Evolutionary conservation across 345 rosid genomes (phyloP), one percentile per base, ranked within the genome.

Genomic region (Atalantia buxifolia): DNA sequence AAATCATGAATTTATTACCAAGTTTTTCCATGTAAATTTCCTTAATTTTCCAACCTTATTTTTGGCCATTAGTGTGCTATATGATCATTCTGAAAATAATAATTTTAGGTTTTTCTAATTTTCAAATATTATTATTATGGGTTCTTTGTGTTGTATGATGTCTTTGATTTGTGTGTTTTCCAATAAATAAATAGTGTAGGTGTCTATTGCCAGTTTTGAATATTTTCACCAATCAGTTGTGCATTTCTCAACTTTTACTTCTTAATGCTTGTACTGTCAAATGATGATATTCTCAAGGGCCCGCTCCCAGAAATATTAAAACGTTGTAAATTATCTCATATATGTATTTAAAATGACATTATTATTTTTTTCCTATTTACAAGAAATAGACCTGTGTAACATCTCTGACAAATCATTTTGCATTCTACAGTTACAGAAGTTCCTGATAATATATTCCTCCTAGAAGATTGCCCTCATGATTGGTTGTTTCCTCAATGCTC

Each of bases 401-500:
- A 69, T 55, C 63, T 66, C 62, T 59, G 63, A 76, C 38, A 31
- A 75, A 75, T 36, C 65, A 30, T 76, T 71, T 55, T 62, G 55
- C 71, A 13, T 81, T 35, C 28, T 86, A 83, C 95, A 94, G 99
- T 91, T 75, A 82, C 81, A 53, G 95, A 90, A 83, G 88, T 88
- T 85, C 91, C 93, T 28, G 92, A 87, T 55, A 84, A 81, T 79
- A 83, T 92, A 76, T 94, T 87, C 89, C 88, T 96, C 66, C 71
- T 96, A 83, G 95, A 92, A 77, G 99, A 96, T 69, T 92, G 98
- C 80, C 99, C 99, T 69, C 98, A 96, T 70, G 99, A 96, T 88
- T 96, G 99, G 99, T 83, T 96, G 89, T 96, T 96, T 89, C 98
- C 97, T 77, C 99, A 91, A 53, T 96, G 98, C 85, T 92, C 95